Evolutionary conservation across 495 filamentous ascomycete species (phyloP).

Genomic region (Xylaria acuta): DNA sequence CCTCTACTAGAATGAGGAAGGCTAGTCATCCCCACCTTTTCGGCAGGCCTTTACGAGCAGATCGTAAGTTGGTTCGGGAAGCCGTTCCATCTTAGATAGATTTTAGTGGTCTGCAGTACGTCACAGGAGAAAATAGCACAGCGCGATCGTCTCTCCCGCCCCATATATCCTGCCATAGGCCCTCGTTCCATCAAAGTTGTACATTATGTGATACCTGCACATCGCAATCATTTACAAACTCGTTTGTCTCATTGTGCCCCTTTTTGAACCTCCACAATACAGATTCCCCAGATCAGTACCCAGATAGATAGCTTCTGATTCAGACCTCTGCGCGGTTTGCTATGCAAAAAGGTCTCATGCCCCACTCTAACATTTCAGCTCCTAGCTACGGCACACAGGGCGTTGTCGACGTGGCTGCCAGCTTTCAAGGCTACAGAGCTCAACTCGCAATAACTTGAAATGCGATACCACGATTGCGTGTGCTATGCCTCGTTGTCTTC

Average conservation of each 20-base stretch:
- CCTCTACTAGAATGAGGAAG: not conserved
- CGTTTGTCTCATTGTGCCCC: not conserved
- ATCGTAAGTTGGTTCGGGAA: conserved; percentile 13
- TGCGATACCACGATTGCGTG: not conserved
- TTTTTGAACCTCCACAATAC: conserved; percentile 1
- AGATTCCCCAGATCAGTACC: not conserved
- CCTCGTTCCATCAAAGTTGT: not conserved
- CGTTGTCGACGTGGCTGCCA: not conserved
- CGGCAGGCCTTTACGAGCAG: not conserved
- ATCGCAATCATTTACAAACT: conserved; percentile 18
- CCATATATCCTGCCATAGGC: not conserved
- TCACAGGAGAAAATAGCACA: conserved; percentile 18
- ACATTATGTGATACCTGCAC: conserved; percentile 6
- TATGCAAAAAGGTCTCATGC: not conserved
- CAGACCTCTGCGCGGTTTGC: not conserved
- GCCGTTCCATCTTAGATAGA: not conserved
- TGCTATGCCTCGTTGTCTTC: not conserved
- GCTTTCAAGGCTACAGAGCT: not conserved
- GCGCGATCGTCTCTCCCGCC: conserved; percentile 11
- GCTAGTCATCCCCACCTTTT: not conserved
- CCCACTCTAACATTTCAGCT: not conserved
- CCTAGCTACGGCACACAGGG: not conserved
- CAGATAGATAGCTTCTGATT: no score
- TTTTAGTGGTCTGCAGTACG: not conserved
- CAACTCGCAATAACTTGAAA: not conserved